Base-by-base conservation (phyloP, 371 early-diverging fungal genomes). In the Mortierella sp. region DNA sequence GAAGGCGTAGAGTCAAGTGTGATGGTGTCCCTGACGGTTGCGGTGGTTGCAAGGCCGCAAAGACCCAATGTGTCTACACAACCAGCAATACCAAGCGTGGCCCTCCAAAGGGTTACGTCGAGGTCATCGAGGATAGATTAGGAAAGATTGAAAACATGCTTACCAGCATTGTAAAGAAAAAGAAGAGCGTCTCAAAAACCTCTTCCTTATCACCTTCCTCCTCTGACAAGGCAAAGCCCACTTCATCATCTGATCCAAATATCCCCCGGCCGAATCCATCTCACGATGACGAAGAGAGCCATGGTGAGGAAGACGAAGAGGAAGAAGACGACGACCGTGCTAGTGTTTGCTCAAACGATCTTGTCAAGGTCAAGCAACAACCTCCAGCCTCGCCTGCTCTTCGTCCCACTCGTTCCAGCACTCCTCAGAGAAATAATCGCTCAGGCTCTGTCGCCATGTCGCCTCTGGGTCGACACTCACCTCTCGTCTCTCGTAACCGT, bases 31-130 rank as follows among this genome's bases (percentile, higher is more conserved):
- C 77, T 15, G 86, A 86, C 33, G 72, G 83, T 9, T 88, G 88
- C 52, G 83, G 82, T 1, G 86, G 87, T 40, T 88, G 88, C 73
- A 83, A 81, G 53, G 86, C 84, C 24, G 81, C 87, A 16, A 77
- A 83, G 36, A 63, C 66, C 38, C 66, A 72, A 21, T 89, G 90
- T 64, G 83, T 87, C 16, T 89, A 86, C 67, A 84, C 87, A 33
- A 87, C 88, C 60, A 79, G 72, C 47, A 80, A 87, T n/a, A 83
- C 85, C 11, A 85, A 85, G 55, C 76, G 89, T 63, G 94, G 94
- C 0, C 94, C 94, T 15, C 91, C 92, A 33, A 94, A 93, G 81
- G 91, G 91, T 8, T 89, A 91, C 74, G 90, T 91, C 24, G 94
- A 93, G 57, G 87, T 90, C 13, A 94, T 94, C 53, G 93, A 92